A percentile compares a stretch with the other conserved stretches of the same genome.
phyloP scores from a whole-genome alignment of 306 rosid genomes.

The Vigna angularis region DNA sequence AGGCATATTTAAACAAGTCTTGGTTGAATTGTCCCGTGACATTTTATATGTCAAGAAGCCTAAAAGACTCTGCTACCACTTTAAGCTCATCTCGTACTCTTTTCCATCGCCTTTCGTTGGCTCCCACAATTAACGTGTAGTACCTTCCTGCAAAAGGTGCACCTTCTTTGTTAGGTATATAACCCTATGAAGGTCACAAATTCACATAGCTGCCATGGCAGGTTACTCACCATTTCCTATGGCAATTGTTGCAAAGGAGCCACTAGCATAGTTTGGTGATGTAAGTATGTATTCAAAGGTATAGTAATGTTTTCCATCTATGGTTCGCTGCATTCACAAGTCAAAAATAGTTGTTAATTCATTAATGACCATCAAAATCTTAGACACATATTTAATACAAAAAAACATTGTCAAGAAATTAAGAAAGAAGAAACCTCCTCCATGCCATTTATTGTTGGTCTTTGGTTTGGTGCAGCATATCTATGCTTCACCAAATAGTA shows the following conservation, averaged over 20 bases:
- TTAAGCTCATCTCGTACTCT: slow-evolving; percentile 75
- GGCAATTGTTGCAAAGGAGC: slow-evolving; percentile 82
- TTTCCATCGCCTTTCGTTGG: slow-evolving; percentile 92
- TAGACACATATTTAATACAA: neutral
- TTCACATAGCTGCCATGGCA: slow-evolving; percentile 14
- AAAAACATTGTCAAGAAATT: neutral
- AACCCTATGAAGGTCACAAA: slow-evolving; percentile 10
- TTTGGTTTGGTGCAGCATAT: slow-evolving; percentile 90
- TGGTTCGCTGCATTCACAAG: slow-evolving; percentile 61
- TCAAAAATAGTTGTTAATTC: slow-evolving; percentile 26
- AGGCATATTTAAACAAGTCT: slow-evolving; percentile 10
- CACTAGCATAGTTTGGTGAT: slow-evolving; percentile 70
- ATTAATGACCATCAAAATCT: slow-evolving; percentile 2
- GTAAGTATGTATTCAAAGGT: slow-evolving; percentile 78
- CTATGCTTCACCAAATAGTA: slow-evolving; percentile 70
- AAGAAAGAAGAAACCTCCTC: slow-evolving; percentile 68
- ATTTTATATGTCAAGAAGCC: slow-evolving; percentile 73
- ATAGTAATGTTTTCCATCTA: slow-evolving; percentile 89
- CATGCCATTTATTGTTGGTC: slow-evolving; percentile 68
- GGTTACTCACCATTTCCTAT: slow-evolving; percentile 80
- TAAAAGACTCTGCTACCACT: slow-evolving; percentile 96
- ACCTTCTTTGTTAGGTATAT: neutral
- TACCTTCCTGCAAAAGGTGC: slow-evolving; percentile 67
- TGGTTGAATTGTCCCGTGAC: neutral
- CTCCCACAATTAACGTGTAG: slow-evolving; percentile 85